phyloP scores from a whole-genome alignment of 345 rosid species.

The Heritiera littoralis region DNA sequence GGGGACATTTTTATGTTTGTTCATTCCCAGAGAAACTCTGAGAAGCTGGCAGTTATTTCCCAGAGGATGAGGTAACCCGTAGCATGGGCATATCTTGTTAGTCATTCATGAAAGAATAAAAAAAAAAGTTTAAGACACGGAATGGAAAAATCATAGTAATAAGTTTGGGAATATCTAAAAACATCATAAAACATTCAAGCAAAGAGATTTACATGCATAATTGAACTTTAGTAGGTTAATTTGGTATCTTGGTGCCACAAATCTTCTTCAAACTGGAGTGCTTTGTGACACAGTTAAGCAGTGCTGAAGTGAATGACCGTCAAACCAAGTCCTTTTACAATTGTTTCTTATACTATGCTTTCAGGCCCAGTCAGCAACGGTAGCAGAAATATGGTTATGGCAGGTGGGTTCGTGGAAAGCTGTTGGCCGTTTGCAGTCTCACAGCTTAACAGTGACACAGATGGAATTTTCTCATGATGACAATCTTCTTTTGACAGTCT shows the following conservation, averaged over 20 bases:
- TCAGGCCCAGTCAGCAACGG: constrained; percentile 83
- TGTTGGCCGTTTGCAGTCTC: constrained; percentile 82
- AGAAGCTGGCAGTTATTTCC: background rate
- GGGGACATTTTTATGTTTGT: background rate
- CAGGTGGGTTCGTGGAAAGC: constrained; percentile 96
- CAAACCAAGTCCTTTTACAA: background rate
- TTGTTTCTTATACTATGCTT: constrained; percentile 11
- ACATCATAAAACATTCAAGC: background rate
- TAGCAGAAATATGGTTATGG: constrained; percentile 95
- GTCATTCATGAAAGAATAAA: background rate
- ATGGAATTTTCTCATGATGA: constrained; percentile 83
- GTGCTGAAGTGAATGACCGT: background rate
- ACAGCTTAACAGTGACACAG: constrained; percentile 89
- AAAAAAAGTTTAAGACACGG: background rate
- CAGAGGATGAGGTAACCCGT: background rate
- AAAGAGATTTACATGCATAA: background rate
- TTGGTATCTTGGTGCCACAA: background rate
- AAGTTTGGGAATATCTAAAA: background rate
- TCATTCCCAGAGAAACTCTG: background rate
- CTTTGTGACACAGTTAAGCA: background rate
- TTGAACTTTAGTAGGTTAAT: background rate
- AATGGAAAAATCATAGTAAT: background rate
- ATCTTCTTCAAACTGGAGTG: background rate
- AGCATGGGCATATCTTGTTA: background rate
- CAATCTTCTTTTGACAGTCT: constrained; percentile 76